Evolutionary conservation across 768 basidiomycete species (phyloP).

Genomic region (Lactarius psammicola): DNA sequence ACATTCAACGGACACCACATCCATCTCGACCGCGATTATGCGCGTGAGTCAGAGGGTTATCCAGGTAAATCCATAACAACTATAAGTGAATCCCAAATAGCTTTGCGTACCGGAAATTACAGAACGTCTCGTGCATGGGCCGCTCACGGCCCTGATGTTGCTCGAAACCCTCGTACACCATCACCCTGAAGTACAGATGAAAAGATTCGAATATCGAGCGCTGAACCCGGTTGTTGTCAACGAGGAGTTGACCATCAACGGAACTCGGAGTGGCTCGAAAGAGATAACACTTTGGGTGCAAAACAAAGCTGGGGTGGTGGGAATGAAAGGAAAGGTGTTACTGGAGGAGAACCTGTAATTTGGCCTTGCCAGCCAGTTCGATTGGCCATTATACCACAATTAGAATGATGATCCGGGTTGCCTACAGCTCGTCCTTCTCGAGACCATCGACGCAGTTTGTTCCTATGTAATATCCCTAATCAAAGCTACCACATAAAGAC

Average conservation of each 20-base stretch:
- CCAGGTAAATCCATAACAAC: conserved; percentile 46
- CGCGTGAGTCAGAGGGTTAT: conserved; percentile 66
- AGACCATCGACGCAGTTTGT: neutral
- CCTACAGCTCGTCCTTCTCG: too few relatives aligned
- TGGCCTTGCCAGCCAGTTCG: neutral
- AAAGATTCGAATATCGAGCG: conserved; percentile 66
- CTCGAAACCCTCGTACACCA: conserved; percentile 58
- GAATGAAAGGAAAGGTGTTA: conserved; percentile 57
- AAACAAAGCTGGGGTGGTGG: conserved; percentile 56
- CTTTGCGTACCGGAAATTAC: conserved; percentile 4
- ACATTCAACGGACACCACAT: conserved; percentile 86
- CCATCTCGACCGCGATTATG: conserved; percentile 76
- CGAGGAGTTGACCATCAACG: conserved; percentile 47
- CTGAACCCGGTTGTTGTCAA: conserved; percentile 62
- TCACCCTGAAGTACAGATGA: conserved; percentile 47
- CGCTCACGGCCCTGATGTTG: conserved; percentile 76
- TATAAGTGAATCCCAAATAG: neutral
- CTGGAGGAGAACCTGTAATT: conserved; percentile 29
- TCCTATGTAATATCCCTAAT: neutral
- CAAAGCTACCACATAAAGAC: neutral
- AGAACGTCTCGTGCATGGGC: conserved; percentile 86
- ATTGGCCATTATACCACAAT: neutral
- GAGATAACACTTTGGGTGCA: conserved; percentile 55
- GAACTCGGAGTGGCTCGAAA: conserved; percentile 42
- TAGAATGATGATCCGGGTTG: neutral